Evolutionary conservation across 768 basidiomycete genomes (phyloP), one percentile per base, ranked within the genome.

Genomic region (Polyporus arcularius): DNA sequence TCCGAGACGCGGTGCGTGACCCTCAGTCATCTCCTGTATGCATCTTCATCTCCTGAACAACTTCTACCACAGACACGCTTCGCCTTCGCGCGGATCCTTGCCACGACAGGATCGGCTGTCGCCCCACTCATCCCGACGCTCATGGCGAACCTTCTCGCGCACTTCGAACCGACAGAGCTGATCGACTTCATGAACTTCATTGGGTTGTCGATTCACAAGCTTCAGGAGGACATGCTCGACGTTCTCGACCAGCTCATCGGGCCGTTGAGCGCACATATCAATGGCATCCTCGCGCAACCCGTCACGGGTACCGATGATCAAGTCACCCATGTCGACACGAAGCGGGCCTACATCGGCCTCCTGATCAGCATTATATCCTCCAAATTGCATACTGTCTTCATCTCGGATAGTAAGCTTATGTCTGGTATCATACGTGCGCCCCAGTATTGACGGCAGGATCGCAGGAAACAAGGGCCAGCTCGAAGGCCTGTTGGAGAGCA

Each of bases 141-240:
- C 48, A 98, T 98, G 86, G 81, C 84, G 47, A 89, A 92, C 71
- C 84, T 98, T n/a, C 84, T 98, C 53, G 83, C 87, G 3, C 92
- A 96, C 67, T 95, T 96, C 68, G 94, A 97, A 65, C 89, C 94
- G 1, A 84, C 89, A 7, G 97, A 99, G 73, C 78, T 99, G 58
- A 88, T 90, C 31, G 97, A 99, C 70, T 96, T 98, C 68, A 89
- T 98, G 82, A 90, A 89, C 68, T 98, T 99, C 78, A 90, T 99
- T 56, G 90, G 90, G 7, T 79, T 97, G 9, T 78, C 98, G 55
- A 88, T 96, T 54, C 94, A 96, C 72, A 92, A 92, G 71, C 83
- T 98, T 56, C 92, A 94, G 94, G 83, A 82, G 65, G 89, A 94
- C 68, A 85, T 98, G 75, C 90, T 91, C 67, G 82, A 85, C 61